These are phyloP conservation scores for Kazachstania sp. DNA, from an alignment of 1,139 yeast species.

Conservation along the genomic window DNA sequence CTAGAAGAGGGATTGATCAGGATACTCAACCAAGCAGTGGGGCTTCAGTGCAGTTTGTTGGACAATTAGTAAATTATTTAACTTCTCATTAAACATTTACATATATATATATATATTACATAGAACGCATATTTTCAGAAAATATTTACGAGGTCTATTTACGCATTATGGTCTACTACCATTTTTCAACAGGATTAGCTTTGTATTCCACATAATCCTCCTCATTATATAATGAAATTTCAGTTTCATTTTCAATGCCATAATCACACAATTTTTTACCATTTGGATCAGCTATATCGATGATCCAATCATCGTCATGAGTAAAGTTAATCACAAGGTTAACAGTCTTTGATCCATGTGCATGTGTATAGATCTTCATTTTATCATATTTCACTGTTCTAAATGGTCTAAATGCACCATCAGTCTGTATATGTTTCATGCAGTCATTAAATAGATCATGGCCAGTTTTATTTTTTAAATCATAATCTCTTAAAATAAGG, in stretches of 20 bases:
- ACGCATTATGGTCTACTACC: too few species aligned
- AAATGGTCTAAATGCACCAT: conserved; percentile 72
- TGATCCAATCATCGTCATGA: conserved; percentile 56
- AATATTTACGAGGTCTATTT: too few species aligned
- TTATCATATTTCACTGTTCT: conserved; percentile 71
- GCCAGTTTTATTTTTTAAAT: conserved; percentile 64
- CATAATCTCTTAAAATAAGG: conserved; percentile 60
- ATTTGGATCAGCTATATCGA: conserved; percentile 37
- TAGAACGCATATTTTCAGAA: neutral
- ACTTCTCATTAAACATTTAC: neutral
- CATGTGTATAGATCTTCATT: conserved; percentile 81
- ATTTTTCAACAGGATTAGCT: conserved; percentile 80
- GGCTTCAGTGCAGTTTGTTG: conserved; percentile 26
- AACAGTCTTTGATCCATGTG: conserved; percentile 92
- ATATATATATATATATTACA: neutral
- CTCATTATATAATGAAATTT: conserved; percentile 66
- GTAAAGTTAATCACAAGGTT: conserved; percentile 86
- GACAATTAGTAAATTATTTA: conserved; percentile 13
- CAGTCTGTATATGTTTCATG: conserved; percentile 44
- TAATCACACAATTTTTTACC: conserved; percentile 47
- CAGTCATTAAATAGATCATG: conserved; percentile 48
- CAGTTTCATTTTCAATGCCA: conserved; percentile 86
- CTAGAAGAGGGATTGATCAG: conserved; percentile 48
- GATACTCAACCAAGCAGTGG: conserved; percentile 22
- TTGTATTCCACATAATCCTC: conserved; percentile 60